phyloP scores from a whole-genome alignment of 345 rosid genomes.

The Clausena lansium region DNA sequence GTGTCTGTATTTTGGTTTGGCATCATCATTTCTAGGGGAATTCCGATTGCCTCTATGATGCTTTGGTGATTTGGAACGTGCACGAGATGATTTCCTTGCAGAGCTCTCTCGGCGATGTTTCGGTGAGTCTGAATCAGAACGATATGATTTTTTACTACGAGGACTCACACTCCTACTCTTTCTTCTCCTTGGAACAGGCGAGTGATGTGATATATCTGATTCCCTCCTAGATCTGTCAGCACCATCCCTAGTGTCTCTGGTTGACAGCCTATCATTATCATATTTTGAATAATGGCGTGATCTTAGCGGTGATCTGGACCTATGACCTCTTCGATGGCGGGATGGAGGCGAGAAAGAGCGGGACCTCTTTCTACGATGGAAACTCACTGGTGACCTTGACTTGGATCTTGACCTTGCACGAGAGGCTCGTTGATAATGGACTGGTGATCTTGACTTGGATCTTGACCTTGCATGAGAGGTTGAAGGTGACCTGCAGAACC shows the following conservation, averaged over 20 bases:
- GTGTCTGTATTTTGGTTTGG: conserved; percentile 38
- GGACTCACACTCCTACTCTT: conserved; percentile 76
- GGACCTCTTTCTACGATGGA: conserved; percentile 61
- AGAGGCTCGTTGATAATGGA: conserved; percentile 34
- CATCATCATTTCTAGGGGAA: conserved; percentile 50
- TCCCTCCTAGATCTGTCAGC: conserved; percentile 45
- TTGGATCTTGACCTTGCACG: conserved; percentile 70
- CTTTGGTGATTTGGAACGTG: conserved; percentile 65
- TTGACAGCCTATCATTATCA: conserved; percentile 53
- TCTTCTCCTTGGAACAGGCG: conserved; percentile 65
- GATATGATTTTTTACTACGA: conserved; percentile 45
- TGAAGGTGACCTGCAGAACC: conserved; percentile 12
- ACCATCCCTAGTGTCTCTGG: conserved; percentile 56
- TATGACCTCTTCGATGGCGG: conserved; percentile 53
- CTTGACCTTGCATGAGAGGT: conserved; percentile 59
- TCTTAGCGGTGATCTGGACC: conserved; percentile 72
- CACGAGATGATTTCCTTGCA: conserved; percentile 43
- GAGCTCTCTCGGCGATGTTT: conserved; percentile 33
- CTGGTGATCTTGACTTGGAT: conserved; percentile 79
- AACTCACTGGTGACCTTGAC: conserved; percentile 71
- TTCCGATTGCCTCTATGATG: conserved; percentile 46
- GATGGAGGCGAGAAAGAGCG: conserved; percentile 66
- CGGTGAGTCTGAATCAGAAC: conserved; percentile 56
- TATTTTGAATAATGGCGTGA: conserved; percentile 53
- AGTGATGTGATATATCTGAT: conserved; percentile 50